Percentiles rank a stretch among this genome's conserved stretches.
These are phyloP conservation scores for Boechera stricta DNA, from an alignment of 345 rosid species.

Conservation along the genomic window DNA sequence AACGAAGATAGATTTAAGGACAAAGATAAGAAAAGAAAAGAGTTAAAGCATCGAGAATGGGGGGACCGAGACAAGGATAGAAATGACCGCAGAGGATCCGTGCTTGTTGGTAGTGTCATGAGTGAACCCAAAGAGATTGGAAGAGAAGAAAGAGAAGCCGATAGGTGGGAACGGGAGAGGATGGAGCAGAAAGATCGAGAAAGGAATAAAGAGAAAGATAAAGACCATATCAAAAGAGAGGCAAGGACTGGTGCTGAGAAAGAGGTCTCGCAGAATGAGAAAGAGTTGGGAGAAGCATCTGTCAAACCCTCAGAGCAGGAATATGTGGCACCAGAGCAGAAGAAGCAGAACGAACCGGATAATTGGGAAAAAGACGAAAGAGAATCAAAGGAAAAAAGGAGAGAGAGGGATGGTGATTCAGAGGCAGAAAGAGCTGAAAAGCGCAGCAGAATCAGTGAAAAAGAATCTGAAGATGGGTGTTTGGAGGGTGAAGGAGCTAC, in stretches of 20 bases:
- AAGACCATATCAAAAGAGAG: slow-evolving; percentile 74
- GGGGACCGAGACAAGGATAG: slow-evolving; percentile 92
- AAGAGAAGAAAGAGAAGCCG: slow-evolving; percentile 84
- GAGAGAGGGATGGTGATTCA: slow-evolving; percentile 73
- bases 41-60: slow-evolving; percentile 80
- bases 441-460: slow-evolving; percentile 67
- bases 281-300: slow-evolving; percentile 72
- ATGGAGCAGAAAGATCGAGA: slow-evolving; percentile 87
- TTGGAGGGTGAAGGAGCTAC: slow-evolving; percentile 79
- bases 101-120: slow-evolving; percentile 59
- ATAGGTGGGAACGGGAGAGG: slow-evolving; percentile 90
- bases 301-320: slow-evolving; percentile 68
- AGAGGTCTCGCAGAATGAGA: slow-evolving; percentile 65
- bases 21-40: slow-evolving; percentile 92
- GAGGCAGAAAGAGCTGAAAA: slow-evolving; percentile 93
- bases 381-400: slow-evolving; percentile 82
- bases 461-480: slow-evolving; percentile 88
- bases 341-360: slow-evolving; percentile 77
- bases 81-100: slow-evolving; percentile 69
- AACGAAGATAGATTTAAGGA: slow-evolving; percentile 90
- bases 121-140: slow-evolving; percentile 67
- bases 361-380: slow-evolving; percentile 69
- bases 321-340: slow-evolving; percentile 59
- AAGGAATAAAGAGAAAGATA: slow-evolving; percentile 78
- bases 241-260: slow-evolving; percentile 66